These are phyloP conservation scores for Aspergillus nanangensis DNA, from an alignment of 495 filamentous ascomycete species.

Conservation along the genomic window DNA sequence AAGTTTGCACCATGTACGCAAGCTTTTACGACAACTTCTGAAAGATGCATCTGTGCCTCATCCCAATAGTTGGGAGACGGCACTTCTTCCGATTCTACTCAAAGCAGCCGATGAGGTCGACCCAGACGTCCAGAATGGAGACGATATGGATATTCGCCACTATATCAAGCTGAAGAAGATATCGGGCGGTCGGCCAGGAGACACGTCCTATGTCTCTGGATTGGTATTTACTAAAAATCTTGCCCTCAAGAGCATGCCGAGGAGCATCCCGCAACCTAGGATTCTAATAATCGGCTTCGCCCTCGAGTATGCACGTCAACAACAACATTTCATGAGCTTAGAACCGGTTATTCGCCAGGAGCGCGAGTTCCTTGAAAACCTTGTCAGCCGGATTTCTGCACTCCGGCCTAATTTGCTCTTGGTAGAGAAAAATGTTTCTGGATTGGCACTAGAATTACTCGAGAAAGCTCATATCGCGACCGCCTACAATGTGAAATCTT, in stretches of 20 bases:
- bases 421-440: constrained; percentile 85
- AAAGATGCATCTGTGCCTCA: constrained; percentile 70
- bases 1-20: constrained; percentile 82
- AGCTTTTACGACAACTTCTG: constrained; percentile 77
- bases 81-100: constrained; percentile 84
- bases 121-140: constrained; percentile 80
- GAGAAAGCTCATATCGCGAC: constrained; percentile 85
- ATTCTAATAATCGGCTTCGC: constrained; percentile 94
- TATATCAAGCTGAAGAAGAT: constrained; percentile 98
- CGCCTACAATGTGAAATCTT: constrained; percentile 91
- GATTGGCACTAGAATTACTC: constrained; percentile 82
- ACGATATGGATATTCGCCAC: constrained; percentile 97
- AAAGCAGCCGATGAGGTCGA: constrained; percentile 93
- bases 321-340: constrained; percentile 96
- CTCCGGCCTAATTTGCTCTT: constrained; percentile 80
- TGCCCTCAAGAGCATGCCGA: constrained; percentile 90
- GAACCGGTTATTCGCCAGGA: constrained; percentile 97
- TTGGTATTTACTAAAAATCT: constrained; percentile 97
- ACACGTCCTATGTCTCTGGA: constrained; percentile 92
- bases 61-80: constrained; percentile 77
- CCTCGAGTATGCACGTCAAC: constrained; percentile 91
- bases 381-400: constrained; percentile 87
- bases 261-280: constrained; percentile 75
- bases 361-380: constrained; percentile 86
- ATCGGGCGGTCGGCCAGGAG: constrained; percentile 79